Evolutionary conservation across 2,329 filamentous ascomycete genomes (phyloP).

Genomic region (Ophiocordyceps camponoti-saundersi): DNA sequence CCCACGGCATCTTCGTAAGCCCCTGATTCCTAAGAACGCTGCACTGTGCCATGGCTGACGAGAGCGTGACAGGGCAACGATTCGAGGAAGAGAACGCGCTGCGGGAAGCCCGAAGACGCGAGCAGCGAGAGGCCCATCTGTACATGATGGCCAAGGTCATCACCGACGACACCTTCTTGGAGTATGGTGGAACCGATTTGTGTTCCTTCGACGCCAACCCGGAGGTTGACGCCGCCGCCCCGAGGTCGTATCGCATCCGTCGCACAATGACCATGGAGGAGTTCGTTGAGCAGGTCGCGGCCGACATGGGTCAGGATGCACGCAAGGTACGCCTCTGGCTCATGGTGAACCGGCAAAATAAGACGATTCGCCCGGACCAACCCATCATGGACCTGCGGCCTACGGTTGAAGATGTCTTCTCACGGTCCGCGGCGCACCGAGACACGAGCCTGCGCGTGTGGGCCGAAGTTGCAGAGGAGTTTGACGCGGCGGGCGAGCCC

Average conservation of each 20-base stretch:
- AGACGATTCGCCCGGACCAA: conserved; percentile 81
- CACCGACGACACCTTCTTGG: conserved; percentile 63
- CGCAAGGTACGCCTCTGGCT: conserved; percentile 72
- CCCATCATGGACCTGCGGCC: conserved; percentile 64
- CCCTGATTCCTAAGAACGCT: neutral
- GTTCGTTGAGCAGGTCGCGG: conserved; percentile 52
- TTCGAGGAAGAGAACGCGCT: conserved; percentile 69
- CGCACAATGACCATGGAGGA: conserved; percentile 62
- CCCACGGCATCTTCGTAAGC: conserved; percentile 61
- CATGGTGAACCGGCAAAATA: conserved; percentile 98
- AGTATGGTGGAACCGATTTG: conserved; percentile 74
- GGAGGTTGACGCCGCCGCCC: conserved; percentile 51
- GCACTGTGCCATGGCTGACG: conserved; percentile 4
- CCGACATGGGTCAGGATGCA: conserved; percentile 50
- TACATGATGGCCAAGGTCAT: conserved; percentile 77
- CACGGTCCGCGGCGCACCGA: conserved; percentile 37
- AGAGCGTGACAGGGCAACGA: conserved; percentile 35
- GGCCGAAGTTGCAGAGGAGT: conserved; percentile 61
- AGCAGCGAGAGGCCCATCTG: conserved; percentile 85
- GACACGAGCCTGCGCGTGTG: conserved; percentile 67
- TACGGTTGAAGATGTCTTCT: conserved; percentile 54
- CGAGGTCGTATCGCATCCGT: conserved; percentile 56
- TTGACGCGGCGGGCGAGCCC: conserved; percentile 49
- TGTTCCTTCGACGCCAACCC: conserved; percentile 46
- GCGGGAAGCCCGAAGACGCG: conserved; percentile 62